Evolutionary conservation across 768 basidiomycete species (phyloP).

Genomic region (Russula sp.): DNA sequence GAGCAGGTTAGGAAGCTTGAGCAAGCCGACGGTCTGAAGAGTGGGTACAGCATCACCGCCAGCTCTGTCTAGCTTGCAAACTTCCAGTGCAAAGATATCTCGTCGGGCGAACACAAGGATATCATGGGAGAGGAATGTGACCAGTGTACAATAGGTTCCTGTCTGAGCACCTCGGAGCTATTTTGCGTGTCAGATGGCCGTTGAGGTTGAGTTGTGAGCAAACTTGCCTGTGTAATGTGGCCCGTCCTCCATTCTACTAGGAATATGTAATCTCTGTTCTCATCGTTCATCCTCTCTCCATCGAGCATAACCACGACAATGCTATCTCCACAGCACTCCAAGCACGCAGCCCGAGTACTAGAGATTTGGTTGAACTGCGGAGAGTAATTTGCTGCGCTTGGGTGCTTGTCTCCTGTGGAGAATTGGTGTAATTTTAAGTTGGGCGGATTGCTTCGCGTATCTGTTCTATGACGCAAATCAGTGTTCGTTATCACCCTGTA

Average conservation of each 20-base stretch:
- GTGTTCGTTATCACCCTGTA: neutral
- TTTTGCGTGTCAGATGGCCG: neutral
- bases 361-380: slow-evolving; percentile 3
- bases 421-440: slow-evolving; percentile 8
- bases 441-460: neutral
- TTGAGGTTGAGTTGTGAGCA: neutral
- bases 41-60: neutral
- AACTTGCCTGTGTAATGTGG: slow-evolving; percentile 8
- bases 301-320: slow-evolving; percentile 8
- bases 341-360: neutral
- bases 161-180: neutral
- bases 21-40: slow-evolving; percentile 3
- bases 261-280: neutral
- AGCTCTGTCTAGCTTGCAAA: slow-evolving; percentile 1
- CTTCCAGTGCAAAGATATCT: neutral
- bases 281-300: neutral
- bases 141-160: slow-evolving; percentile 1
- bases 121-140: slow-evolving; percentile 13
- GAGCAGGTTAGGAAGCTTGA: slow-evolving; percentile 6
- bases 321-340: slow-evolving; percentile 17
- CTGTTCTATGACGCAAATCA: neutral
- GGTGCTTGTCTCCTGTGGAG: slow-evolving; percentile 9
- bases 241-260: slow-evolving; percentile 12
- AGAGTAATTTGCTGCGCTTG: neutral
- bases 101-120: neutral